Conservation (phyloP, 257 asterid species). For the Cynanchum wilfordii region DNA sequence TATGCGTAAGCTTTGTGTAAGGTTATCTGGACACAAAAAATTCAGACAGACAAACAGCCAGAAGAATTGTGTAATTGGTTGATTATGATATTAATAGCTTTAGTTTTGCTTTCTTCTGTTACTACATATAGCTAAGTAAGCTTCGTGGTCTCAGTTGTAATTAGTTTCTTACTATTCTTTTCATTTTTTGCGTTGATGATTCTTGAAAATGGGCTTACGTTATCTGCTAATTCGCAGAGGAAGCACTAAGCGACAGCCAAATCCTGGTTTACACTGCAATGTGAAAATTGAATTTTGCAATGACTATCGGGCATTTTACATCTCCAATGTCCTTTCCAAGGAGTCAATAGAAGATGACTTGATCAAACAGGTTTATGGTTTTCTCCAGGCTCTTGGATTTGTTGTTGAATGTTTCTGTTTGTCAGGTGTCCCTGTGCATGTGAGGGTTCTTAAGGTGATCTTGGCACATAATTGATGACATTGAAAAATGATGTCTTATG, state of each 20-base stretch:
- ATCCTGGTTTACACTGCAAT: not conserved
- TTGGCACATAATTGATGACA: not conserved
- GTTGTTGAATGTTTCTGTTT: not conserved
- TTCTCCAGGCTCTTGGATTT: not conserved
- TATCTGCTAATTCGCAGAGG: slow-evolving; percentile 1
- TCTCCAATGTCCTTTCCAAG: not conserved
- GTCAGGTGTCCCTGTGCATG: not conserved
- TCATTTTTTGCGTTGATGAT: not conserved
- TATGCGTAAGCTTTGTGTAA: not conserved
- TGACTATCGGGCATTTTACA: not conserved
- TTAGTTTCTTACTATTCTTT: not conserved
- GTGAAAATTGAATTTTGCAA: not conserved
- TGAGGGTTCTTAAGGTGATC: not conserved
- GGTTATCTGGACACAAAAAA: not conserved
- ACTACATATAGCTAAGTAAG: not conserved
- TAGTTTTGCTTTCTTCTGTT: not conserved
- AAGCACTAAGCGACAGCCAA: slow-evolving; percentile 8
- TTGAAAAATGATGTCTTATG: not conserved
- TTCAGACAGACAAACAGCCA: too few species aligned
- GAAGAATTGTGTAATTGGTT: not conserved
- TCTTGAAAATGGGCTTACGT: not conserved
- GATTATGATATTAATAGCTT: not conserved
- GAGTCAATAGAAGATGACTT: not conserved
- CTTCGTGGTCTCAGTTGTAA: not conserved
- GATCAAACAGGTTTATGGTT: not conserved